Percentiles rank a stretch among this genome's conserved stretches.
phyloP scores from a whole-genome alignment of 225 moss, liverwort and hornwort genomes.

The Asterella californica region DNA sequence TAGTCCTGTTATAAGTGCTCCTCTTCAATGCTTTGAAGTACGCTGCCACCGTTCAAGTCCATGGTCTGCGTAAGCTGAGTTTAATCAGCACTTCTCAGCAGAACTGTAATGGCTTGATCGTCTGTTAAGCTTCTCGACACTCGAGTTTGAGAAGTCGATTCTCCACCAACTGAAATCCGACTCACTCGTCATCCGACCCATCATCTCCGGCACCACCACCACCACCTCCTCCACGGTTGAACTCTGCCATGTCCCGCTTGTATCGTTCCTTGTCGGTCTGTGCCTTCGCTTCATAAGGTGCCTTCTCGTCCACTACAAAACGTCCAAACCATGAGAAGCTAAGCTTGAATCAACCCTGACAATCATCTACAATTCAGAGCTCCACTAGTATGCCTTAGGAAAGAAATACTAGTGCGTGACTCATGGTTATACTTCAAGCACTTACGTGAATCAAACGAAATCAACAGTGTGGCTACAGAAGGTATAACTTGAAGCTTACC shows the following conservation, averaged over 20 bases:
- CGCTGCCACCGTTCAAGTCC: not conserved
- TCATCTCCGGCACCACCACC: conserved; percentile 52
- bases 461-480: not conserved
- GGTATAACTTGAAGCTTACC: conserved; percentile 24
- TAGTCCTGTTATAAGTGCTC: not conserved
- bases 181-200: conserved; percentile 65
- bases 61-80: not conserved
- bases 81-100: not conserved
- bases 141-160: not conserved
- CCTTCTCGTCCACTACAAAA: conserved; percentile 55
- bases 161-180: not conserved
- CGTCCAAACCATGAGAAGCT: not conserved
- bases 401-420: not conserved
- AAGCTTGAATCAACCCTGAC: not conserved
- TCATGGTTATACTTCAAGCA: too few species aligned
- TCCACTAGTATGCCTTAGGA: not conserved
- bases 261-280: conserved; percentile 76
- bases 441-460: too few species aligned
- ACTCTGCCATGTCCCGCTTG: conserved; percentile 72
- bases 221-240: conserved; percentile 56
- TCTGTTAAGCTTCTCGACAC: not conserved
- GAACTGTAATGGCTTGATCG: not conserved
- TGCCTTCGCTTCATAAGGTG: conserved; percentile 73
- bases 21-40: not conserved
- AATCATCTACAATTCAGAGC: not conserved